Conservation (phyloP, 2,329 filamentous ascomycete genomes). For the Dactylellina cionopaga region DNA sequence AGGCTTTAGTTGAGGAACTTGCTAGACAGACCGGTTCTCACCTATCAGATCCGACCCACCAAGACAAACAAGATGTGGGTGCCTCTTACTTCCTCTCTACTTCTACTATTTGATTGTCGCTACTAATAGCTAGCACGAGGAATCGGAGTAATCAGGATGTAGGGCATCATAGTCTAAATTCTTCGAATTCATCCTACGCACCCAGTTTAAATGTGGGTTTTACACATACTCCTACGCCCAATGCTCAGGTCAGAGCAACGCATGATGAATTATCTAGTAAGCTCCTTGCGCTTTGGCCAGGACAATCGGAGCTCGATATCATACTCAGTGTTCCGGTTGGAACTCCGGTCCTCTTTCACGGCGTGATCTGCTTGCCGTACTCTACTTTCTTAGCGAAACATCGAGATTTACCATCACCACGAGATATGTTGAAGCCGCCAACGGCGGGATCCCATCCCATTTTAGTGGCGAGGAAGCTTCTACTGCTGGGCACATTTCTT, state of each 20-base stretch:
- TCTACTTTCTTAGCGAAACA: constrained; percentile 53
- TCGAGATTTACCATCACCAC: constrained; percentile 55
- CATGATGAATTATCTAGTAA: no score
- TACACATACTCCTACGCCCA: no score
- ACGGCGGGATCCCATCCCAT: constrained; percentile 63
- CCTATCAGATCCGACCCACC: constrained; percentile 24
- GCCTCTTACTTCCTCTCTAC: no score
- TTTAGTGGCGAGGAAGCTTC: constrained; percentile 64
- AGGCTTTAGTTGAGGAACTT: constrained; percentile 64
- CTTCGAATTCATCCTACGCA: no score
- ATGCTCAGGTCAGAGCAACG: no score
- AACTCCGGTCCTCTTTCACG: constrained; percentile 60
- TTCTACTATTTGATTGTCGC: constrained; percentile 49
- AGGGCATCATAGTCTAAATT: no score
- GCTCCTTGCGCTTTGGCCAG: no score
- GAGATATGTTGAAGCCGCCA: constrained; percentile 60
- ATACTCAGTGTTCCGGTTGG: constrained; percentile 57
- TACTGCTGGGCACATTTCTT: constrained; percentile 64
- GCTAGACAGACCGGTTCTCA: constrained; percentile 63
- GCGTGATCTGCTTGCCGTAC: constrained; percentile 61
- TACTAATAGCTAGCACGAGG: no score
- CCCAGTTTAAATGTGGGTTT: no score
- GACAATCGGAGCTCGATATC: constrained; percentile 57
- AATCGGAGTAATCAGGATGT: no score
- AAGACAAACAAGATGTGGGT: no score